phyloP scores from a whole-genome alignment of 2,329 filamentous ascomycete genomes.

The Calonectria fujianensis region DNA sequence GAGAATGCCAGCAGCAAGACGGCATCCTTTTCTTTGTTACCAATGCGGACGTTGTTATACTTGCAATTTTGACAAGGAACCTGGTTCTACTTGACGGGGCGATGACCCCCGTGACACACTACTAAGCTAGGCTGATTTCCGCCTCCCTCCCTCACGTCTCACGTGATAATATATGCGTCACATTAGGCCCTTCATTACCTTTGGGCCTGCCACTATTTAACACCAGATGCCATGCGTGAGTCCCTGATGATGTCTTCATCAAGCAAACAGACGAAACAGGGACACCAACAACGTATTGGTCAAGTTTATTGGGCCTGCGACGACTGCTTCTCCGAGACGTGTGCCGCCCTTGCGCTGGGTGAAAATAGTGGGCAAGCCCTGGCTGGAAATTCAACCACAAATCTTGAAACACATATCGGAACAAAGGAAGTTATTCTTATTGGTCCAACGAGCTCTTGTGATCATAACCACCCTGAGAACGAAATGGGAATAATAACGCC shows the following conservation, averaged over 20 bases:
- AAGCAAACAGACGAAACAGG: background rate
- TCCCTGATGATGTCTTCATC: background rate
- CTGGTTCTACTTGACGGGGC: background rate
- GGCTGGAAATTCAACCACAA: background rate
- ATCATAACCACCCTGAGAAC: background rate
- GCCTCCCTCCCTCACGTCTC: too few relatives aligned
- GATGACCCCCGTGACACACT: background rate
- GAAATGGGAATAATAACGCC: background rate
- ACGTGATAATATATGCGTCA: slow-evolving; percentile 13
- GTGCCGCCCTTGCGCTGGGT: background rate
- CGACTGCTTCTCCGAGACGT: background rate
- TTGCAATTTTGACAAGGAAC: background rate
- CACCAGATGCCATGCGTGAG: background rate
- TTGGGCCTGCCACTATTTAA: background rate
- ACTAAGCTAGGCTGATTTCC: background rate
- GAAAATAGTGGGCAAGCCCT: background rate
- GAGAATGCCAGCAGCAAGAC: background rate
- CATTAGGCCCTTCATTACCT: background rate
- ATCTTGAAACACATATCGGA: background rate
- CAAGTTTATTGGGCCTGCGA: slow-evolving; percentile 2
- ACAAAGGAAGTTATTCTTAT: background rate
- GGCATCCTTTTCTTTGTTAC: too few relatives aligned
- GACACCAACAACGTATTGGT: background rate
- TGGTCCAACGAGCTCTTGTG: background rate
- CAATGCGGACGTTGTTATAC: background rate